phyloP scores from a whole-genome alignment of 2,329 filamentous ascomycete species.

The Aspergillus melleus region DNA sequence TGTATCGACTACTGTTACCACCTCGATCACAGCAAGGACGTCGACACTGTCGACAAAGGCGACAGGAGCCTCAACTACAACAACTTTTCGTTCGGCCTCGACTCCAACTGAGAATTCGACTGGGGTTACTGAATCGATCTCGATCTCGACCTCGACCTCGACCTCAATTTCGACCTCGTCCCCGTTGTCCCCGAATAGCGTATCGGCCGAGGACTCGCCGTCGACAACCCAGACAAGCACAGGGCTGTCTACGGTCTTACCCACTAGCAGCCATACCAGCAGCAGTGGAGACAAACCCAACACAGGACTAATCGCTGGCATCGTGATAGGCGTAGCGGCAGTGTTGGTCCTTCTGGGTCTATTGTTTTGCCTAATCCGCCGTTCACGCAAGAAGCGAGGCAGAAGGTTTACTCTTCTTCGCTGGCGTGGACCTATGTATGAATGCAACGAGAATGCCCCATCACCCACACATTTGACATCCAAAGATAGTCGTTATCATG shows the following conservation, averaged over 20 bases:
- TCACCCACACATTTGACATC: background rate
- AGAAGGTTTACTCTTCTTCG: background rate
- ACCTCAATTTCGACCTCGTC: background rate
- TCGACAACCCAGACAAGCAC: background rate
- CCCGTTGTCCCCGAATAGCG: background rate
- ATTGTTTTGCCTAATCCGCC: background rate
- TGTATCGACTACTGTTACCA: background rate
- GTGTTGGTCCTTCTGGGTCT: background rate
- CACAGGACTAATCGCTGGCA: background rate
- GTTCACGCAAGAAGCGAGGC: background rate
- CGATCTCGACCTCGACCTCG: background rate
- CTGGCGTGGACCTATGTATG: background rate
- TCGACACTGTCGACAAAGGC: background rate
- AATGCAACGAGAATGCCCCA: background rate
- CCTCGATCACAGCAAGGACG: background rate
- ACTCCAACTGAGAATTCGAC: constrained; percentile 3
- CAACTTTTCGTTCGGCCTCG: background rate
- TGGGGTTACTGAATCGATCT: background rate
- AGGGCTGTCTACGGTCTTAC: background rate
- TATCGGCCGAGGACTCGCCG: background rate
- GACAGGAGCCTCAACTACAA: background rate
- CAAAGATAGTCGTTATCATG: background rate
- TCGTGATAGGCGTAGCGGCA: background rate
- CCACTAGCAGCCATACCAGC: background rate
- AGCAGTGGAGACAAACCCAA: background rate